Evolutionary conservation across 1,284 basidiomycete genomes (phyloP).

Genomic region (Pulveroboletus sp.): DNA sequence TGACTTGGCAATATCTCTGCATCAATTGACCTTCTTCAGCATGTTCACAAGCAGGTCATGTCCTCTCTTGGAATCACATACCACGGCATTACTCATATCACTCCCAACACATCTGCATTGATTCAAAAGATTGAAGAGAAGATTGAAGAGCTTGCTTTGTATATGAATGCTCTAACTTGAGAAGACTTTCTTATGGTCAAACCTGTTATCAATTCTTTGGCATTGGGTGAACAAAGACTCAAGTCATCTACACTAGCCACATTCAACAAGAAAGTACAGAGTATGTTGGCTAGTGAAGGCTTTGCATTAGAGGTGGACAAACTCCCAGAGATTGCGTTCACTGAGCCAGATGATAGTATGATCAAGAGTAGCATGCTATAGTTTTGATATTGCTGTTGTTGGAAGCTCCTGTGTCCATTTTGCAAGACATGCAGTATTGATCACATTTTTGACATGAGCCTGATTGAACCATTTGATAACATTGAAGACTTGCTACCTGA

Average conservation of each 20-base stretch:
- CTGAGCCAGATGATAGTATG: no score
- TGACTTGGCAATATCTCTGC: conserved; percentile 32
- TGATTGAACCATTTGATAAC: no score
- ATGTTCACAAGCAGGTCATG: conserved; percentile 26
- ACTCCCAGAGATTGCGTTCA: no score
- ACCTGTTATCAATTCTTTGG: conserved; percentile 10
- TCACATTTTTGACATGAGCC: no score
- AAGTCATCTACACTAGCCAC: conserved; percentile 24
- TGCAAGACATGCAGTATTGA: no score
- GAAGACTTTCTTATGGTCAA: no score
- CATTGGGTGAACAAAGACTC: conserved; percentile 17
- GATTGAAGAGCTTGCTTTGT: conserved; percentile 10
- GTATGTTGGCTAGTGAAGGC: no score
- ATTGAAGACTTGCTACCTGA: no score
- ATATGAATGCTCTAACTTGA: neutral
- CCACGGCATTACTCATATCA: conserved; percentile 26
- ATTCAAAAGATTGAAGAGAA: conserved; percentile 26
- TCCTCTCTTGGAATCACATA: conserved; percentile 21
- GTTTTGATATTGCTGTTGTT: no score
- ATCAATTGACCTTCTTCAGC: conserved; percentile 23
- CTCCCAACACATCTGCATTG: conserved; percentile 15
- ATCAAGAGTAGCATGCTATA: no score
- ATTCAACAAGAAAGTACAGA: conserved; percentile 27
- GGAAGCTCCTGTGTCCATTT: no score
- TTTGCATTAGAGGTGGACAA: no score